Conservation (phyloP, 2,329 filamentous ascomycete species). For the Didymella pinodella region DNA sequence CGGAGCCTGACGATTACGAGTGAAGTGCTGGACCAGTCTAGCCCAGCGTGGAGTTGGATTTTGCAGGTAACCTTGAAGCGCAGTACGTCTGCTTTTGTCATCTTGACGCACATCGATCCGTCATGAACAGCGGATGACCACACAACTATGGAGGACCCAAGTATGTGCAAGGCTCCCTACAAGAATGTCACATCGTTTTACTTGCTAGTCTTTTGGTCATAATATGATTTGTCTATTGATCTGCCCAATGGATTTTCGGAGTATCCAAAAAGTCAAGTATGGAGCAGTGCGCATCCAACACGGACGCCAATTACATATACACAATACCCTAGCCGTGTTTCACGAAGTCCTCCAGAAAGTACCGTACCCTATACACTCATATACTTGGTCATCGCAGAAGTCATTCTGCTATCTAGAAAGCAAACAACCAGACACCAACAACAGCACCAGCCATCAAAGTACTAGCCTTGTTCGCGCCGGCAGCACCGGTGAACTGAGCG, state of each 20-base stretch:
- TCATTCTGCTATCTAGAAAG: constrained; percentile 29
- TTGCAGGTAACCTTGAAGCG: no score
- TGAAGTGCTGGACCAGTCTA: no score
- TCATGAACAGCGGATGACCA: background rate
- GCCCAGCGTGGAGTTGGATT: no score
- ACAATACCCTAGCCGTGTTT: constrained; percentile 14
- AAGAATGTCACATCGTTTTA: background rate
- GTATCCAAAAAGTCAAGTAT: background rate
- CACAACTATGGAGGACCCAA: background rate
- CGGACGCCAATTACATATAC: constrained; percentile 16
- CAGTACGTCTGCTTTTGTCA: no score
- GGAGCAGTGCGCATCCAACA: constrained; percentile 6
- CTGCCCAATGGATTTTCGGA: constrained; percentile 1
- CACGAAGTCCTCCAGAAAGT: constrained; percentile 13
- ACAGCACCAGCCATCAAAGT: constrained; percentile 34
- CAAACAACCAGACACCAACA: constrained; percentile 36
- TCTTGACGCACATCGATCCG: no score
- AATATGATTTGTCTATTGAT: constrained; percentile 3
- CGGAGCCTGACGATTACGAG: no score
- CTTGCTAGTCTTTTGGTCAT: background rate
- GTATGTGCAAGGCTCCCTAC: background rate
- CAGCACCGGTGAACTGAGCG: constrained; percentile 42
- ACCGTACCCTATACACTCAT: background rate
- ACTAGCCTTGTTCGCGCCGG: constrained; percentile 34
- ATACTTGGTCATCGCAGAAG: background rate